phyloP scores from a whole-genome alignment of 2,329 filamentous ascomycete species.

The Dissoconium aciculare region DNA sequence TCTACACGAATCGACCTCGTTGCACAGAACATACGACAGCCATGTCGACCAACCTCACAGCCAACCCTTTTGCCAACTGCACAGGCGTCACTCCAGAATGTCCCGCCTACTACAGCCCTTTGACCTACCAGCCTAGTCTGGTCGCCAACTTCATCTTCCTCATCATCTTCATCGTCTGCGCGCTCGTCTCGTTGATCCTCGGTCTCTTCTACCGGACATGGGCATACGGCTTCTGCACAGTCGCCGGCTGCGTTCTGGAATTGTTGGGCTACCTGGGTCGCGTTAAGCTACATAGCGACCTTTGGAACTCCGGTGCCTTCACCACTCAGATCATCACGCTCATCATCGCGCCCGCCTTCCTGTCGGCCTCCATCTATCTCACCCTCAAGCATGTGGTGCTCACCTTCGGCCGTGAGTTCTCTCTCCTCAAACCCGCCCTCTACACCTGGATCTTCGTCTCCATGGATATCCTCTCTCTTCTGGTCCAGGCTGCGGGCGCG shows the following conservation, averaged over 20 bases:
- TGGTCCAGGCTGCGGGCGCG: slow-evolving; percentile 48
- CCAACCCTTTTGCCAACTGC: slow-evolving; percentile 9
- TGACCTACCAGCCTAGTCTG: slow-evolving; percentile 28
- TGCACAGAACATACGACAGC: no score
- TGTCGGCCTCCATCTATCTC: slow-evolving; percentile 34
- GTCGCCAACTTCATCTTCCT: slow-evolving; percentile 28
- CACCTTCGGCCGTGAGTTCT: slow-evolving; percentile 29
- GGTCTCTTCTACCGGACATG: slow-evolving; percentile 23
- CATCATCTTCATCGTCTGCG: slow-evolving; percentile 23
- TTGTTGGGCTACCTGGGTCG: slow-evolving; percentile 30
- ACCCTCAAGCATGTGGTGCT: slow-evolving; percentile 34
- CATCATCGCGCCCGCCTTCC: slow-evolving; percentile 30
- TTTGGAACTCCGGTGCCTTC: slow-evolving; percentile 28
- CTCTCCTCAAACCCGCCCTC: slow-evolving; percentile 27
- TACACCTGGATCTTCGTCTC: slow-evolving; percentile 39
- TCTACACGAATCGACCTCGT: no score
- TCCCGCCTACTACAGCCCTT: slow-evolving; percentile 26
- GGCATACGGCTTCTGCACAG: slow-evolving; percentile 29
- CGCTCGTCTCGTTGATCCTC: slow-evolving; percentile 23
- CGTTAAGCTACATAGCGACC: slow-evolving; percentile 29
- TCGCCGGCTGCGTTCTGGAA: slow-evolving; percentile 29
- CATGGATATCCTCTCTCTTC: slow-evolving; percentile 40
- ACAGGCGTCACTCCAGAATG: slow-evolving; percentile 18
- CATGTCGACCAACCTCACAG: not conserved
- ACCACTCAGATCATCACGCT: slow-evolving; percentile 32